These are phyloP conservation scores for Rubia peregrina DNA, from an alignment of 305 asterid species.

Conservation along the genomic window DNA sequence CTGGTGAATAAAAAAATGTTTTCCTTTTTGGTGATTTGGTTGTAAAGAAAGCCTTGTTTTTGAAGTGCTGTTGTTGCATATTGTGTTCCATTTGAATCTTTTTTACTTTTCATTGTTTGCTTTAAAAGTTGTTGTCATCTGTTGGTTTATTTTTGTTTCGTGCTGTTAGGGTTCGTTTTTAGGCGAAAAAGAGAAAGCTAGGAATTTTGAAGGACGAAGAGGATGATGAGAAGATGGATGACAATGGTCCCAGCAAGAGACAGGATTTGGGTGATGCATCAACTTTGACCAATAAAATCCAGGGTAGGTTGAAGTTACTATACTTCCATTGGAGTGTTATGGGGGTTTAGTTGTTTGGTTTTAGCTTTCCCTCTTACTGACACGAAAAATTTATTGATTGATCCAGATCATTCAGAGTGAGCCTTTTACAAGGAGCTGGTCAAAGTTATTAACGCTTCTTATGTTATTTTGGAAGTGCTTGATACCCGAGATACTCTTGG, in stretches of 20 bases:
- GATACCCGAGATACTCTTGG: constrained; percentile 99
- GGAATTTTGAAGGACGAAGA: constrained; percentile 68
- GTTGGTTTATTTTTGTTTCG: background rate
- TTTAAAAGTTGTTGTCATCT: background rate
- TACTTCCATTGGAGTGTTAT: background rate
- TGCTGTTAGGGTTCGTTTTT: background rate
- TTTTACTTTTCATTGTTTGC: background rate
- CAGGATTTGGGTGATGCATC: constrained; percentile 27
- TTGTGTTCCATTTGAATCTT: background rate
- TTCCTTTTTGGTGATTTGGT: too few species aligned
- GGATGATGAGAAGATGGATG: constrained; percentile 35
- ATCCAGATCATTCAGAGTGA: constrained; percentile 62
- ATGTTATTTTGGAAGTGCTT: constrained; percentile 92
- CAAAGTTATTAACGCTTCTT: constrained; percentile 85
- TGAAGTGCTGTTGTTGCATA: background rate
- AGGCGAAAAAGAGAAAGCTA: constrained; percentile 78
- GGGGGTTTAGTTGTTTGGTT: background rate
- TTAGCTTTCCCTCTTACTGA: background rate
- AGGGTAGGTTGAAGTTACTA: constrained; percentile 34
- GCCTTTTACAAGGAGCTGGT: constrained; percentile 85
- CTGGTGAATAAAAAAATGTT: too few species aligned
- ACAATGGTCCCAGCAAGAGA: constrained; percentile 24
- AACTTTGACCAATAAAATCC: constrained; percentile 25
- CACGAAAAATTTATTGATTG: background rate
- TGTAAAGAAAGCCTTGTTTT: background rate